Conservation (phyloP, 2,329 filamentous ascomycete genomes). For the Aspergillus pseudoterreus region DNA sequence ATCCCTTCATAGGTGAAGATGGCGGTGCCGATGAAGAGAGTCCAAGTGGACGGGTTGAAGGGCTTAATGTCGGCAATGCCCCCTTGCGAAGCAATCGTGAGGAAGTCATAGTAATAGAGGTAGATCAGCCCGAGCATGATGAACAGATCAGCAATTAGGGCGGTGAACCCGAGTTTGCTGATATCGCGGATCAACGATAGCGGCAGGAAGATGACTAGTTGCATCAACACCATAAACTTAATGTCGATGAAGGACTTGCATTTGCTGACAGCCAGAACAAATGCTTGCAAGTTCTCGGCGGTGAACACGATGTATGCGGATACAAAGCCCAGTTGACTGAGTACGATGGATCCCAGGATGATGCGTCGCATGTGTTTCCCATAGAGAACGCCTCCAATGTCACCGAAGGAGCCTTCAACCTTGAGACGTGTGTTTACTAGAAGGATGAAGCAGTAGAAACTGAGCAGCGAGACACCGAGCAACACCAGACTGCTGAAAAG, state of each 20-base stretch:
- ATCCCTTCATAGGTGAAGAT: conserved; percentile 99
- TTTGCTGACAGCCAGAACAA: conserved; percentile 84
- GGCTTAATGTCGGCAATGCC: conserved; percentile 77
- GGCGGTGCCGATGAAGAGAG: conserved; percentile 94
- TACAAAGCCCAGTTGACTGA: conserved; percentile 93
- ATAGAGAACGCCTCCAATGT: conserved; percentile 89
- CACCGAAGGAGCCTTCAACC: conserved; percentile 92
- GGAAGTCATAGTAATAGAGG: conserved; percentile 90
- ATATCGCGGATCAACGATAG: conserved; percentile 94
- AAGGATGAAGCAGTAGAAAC: conserved; percentile 96
- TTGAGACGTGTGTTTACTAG: conserved; percentile 81
- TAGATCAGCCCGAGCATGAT: conserved; percentile 90
- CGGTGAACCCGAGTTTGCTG: conserved; percentile 93
- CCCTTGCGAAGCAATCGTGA: conserved; percentile 73
- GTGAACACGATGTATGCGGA: conserved; percentile 97
- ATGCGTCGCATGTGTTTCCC: conserved; percentile 83
- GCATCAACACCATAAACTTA: conserved; percentile 85
- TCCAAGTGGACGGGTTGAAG: conserved; percentile 92
- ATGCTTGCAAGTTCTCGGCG: conserved; percentile 90
- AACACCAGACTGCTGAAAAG: conserved; percentile 90
- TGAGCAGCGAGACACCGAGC: conserved; percentile 77
- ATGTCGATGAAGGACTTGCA: conserved; percentile 84
- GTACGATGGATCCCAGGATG: conserved; percentile 87
- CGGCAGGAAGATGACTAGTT: conserved; percentile 91
- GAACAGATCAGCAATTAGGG: conserved; percentile 87